These are phyloP conservation scores for Paraleonurus japonicus DNA, from an alignment of 257 asterid genomes.

Conservation along the genomic window DNA sequence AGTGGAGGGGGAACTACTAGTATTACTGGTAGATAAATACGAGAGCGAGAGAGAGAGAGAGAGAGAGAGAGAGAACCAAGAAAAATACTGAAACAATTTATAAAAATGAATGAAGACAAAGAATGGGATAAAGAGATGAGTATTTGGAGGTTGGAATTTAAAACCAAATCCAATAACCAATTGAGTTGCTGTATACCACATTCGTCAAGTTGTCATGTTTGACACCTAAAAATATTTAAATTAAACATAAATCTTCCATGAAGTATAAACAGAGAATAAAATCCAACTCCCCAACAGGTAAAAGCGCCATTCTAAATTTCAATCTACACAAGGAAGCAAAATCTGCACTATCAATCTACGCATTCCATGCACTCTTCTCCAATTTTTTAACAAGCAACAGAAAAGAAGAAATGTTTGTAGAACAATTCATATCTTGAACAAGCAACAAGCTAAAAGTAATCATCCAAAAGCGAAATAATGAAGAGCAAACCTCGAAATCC, in stretches of 20 bases:
- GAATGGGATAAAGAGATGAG: slow-evolving; percentile 50
- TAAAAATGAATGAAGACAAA: slow-evolving; percentile 50
- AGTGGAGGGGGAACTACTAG: slow-evolving; percentile 35
- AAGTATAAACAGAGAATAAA: background rate
- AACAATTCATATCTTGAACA: background rate
- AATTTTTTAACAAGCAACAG: background rate
- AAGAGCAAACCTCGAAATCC: slow-evolving; percentile 52
- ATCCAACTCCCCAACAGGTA: background rate
- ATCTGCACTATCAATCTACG: background rate
- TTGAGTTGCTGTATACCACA: slow-evolving; percentile 42
- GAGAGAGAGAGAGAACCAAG: slow-evolving; percentile 28
- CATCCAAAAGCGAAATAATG: background rate
- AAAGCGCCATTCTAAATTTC: background rate
- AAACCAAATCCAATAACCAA: slow-evolving; percentile 66
- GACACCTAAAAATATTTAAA: background rate
- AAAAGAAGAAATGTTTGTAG: background rate
- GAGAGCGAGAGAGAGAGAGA: slow-evolving; percentile 23
- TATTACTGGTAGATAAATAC: slow-evolving; percentile 41
- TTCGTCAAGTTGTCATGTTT: background rate
- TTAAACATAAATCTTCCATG: too few relatives aligned
- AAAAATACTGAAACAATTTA: slow-evolving; percentile 16
- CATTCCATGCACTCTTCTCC: background rate
- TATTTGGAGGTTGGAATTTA: slow-evolving; percentile 59
- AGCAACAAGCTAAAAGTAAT: background rate
- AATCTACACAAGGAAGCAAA: background rate